Evolutionary conservation across 768 basidiomycete species (phyloP).

Genomic region (Paxillus rubicundulus): DNA sequence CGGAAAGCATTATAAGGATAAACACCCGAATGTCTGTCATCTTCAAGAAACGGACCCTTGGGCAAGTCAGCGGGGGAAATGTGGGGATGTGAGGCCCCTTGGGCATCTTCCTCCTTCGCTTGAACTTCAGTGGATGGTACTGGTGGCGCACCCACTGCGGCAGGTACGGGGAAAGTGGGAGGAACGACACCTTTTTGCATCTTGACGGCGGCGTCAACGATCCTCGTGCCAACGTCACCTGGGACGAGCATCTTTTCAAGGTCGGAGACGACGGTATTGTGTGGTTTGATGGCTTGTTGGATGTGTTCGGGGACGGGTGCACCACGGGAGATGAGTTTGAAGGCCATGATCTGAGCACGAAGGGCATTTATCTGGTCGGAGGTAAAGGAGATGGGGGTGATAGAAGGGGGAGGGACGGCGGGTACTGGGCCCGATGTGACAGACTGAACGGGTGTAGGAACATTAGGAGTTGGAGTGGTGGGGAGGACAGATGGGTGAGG

Average conservation of each 20-base stretch:
- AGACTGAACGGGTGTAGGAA: constrained; percentile 32
- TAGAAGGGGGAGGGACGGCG: constrained; percentile 50
- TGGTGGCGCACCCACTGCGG: constrained; percentile 22
- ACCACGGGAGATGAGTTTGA: constrained; percentile 66
- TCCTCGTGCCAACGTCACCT: constrained; percentile 55
- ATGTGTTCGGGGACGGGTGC: constrained; percentile 66
- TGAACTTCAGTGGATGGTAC: constrained; percentile 28
- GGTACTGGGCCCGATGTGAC: constrained; percentile 52
- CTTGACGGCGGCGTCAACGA: constrained; percentile 76
- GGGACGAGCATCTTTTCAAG: constrained; percentile 65
- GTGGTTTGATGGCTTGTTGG: constrained; percentile 66
- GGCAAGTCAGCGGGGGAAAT: constrained; percentile 60
- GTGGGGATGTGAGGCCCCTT: constrained; percentile 32
- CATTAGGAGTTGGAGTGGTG: constrained; percentile 28
- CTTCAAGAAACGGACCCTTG: constrained; percentile 75
- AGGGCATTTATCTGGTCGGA: constrained; percentile 70
- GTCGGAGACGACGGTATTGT: constrained; percentile 57
- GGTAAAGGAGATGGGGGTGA: constrained; percentile 78
- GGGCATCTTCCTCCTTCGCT: constrained; percentile 55
- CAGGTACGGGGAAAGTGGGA: constrained; percentile 18
- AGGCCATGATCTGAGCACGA: constrained; percentile 81
- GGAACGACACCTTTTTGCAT: constrained; percentile 53
- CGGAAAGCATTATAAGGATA: constrained; percentile 92
- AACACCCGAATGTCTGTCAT: constrained; percentile 73
- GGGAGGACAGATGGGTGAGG: constrained; percentile 25